Percentiles rank a stretch among this genome's conserved stretches.
These are phyloP conservation scores for Globisporangium ultimum DNA, from an alignment of 352 stramenopile species.

Conservation along the genomic window DNA sequence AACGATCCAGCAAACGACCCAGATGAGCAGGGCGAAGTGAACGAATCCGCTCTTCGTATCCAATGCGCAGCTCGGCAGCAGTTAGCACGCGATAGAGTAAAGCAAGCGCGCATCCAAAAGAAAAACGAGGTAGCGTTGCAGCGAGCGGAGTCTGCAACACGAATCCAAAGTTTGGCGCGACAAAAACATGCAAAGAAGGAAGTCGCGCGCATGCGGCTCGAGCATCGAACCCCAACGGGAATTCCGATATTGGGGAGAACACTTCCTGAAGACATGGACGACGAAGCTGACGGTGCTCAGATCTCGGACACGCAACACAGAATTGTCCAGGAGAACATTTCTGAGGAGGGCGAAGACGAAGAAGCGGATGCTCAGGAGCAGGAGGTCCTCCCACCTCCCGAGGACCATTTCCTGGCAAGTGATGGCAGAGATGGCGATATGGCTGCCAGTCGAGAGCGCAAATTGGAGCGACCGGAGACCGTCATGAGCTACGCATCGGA, in stretches of 20 bases:
- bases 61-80: slow-evolving; percentile 46
- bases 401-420: slow-evolving; percentile 3
- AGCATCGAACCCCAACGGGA: slow-evolving; percentile 27
- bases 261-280: not conserved
- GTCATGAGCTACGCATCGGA: slow-evolving; percentile 60
- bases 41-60: slow-evolving; percentile 35
- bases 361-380: not conserved
- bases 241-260: slow-evolving; percentile 17
- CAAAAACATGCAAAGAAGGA: slow-evolving; percentile 43
- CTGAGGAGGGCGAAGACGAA: slow-evolving; percentile 5
- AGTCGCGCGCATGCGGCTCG: slow-evolving; percentile 25
- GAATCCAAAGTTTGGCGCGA: slow-evolving; percentile 35
- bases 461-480: slow-evolving; percentile 32
- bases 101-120: slow-evolving; percentile 23
- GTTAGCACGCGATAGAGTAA: slow-evolving; percentile 24
- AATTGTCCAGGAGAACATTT: not conserved
- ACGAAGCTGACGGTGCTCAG: not conserved
- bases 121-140: slow-evolving; percentile 4
- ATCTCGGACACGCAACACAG: slow-evolving; percentile 4
- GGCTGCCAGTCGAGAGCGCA: not conserved
- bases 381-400: not conserved
- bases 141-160: slow-evolving; percentile 16
- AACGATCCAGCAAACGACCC: not conserved
- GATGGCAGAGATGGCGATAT: not conserved
- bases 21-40: not conserved